A percentile compares a stretch with the other conserved stretches of the same genome.
Evolutionary conservation across 2,329 filamentous ascomycete species (phyloP).

Genomic region (Acarospora socialis): DNA sequence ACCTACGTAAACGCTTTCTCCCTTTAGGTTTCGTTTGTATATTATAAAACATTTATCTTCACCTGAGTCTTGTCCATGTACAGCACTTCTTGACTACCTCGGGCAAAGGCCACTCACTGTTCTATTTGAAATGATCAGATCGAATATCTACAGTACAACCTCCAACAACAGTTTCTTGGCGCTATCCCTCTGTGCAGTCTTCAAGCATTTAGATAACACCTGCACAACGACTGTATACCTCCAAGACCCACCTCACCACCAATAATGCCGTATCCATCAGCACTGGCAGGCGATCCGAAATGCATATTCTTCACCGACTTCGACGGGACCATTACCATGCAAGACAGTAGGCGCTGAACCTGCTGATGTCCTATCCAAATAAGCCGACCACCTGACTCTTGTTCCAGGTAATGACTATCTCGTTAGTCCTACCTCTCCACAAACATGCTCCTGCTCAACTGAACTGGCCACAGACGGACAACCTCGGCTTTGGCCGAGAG

Average conservation of each 20-base stretch:
- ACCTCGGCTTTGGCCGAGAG: conserved; percentile 65
- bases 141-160: too few relatives aligned
- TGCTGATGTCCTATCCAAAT: background rate
- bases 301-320: conserved; percentile 99
- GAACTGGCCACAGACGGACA: conserved; percentile 63
- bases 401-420: conserved; percentile 48
- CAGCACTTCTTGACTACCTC: too few relatives aligned
- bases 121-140: too few relatives aligned
- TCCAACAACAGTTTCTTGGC: too few relatives aligned
- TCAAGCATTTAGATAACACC: too few relatives aligned
- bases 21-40: too few relatives aligned
- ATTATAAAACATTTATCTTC: too few relatives aligned
- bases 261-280: conserved; percentile 17
- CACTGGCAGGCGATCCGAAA: conserved; percentile 49
- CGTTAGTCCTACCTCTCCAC: conserved; percentile 24
- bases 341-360: conserved; percentile 39
- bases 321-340: conserved; percentile 81
- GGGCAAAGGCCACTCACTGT: too few relatives aligned
- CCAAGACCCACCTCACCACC: too few relatives aligned
- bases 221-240: conserved; percentile 26
- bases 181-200: too few relatives aligned
- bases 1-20: too few relatives aligned
- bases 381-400: conserved; percentile 8
- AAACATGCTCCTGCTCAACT: conserved; percentile 3
- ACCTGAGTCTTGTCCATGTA: too few relatives aligned